A percentile compares a stretch with the other conserved stretches of the same genome.
These are phyloP conservation scores for Vitis rupestris DNA, from an alignment of 164 flowering plant genomes.

Conservation along the genomic window DNA sequence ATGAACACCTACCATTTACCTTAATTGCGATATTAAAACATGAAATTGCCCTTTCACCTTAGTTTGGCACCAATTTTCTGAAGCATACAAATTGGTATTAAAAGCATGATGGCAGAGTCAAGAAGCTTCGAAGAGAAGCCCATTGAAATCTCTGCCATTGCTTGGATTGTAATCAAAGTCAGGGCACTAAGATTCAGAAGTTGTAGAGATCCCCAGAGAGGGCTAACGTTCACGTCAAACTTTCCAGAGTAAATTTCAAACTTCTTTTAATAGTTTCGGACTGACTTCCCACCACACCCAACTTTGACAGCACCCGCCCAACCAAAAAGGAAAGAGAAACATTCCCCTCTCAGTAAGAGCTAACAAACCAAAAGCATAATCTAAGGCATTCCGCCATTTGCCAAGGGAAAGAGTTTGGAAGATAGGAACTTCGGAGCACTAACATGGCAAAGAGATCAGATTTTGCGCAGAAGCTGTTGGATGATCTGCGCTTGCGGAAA, in stretches of 20 bases:
- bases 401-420: constrained; percentile 2
- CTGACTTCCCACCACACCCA: constrained; percentile 48
- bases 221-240: constrained; percentile 63
- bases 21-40: too few relatives aligned
- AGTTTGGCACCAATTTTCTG: background rate
- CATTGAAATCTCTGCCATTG: constrained; percentile 32
- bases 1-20: too few relatives aligned
- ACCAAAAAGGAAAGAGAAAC: constrained; percentile 23
- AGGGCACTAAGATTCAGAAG: constrained; percentile 5
- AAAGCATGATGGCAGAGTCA: background rate
- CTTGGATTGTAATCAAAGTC: constrained; percentile 74
- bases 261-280: constrained; percentile 14
- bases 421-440: background rate
- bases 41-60: background rate
- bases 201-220: constrained; percentile 10
- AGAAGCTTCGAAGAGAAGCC: constrained; percentile 38
- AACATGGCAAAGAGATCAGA: constrained; percentile 69
- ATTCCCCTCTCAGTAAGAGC: constrained; percentile 6
- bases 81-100: background rate
- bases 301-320: constrained; percentile 56
- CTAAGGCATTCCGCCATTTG: constrained; percentile 8
- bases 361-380: constrained; percentile 4
- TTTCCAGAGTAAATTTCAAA: constrained; percentile 13
- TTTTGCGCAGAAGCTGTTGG: constrained; percentile 85
- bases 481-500: constrained; percentile 72